Evolutionary conservation across 2,329 filamentous ascomycete genomes (phyloP).

Genomic region (Didymosphaeria variabile): DNA sequence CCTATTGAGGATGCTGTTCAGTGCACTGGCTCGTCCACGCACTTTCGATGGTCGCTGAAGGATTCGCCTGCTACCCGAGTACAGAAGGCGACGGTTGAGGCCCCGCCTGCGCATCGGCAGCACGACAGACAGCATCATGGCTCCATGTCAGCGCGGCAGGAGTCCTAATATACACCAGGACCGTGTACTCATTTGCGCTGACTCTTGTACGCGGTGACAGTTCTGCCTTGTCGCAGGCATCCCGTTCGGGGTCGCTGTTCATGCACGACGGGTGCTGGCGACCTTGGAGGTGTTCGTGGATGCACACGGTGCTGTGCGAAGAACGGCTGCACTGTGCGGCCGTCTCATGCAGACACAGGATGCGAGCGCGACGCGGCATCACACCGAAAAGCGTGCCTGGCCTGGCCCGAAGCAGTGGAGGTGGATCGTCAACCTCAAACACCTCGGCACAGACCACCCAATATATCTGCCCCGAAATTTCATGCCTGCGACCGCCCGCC

Average conservation of each 20-base stretch:
- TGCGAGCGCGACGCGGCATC: background rate
- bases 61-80: background rate
- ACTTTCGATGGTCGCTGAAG: background rate
- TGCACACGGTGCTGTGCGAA: background rate
- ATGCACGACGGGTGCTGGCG: background rate
- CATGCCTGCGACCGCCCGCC: background rate
- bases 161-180: background rate
- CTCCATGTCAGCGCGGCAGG: background rate
- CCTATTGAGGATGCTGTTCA: background rate
- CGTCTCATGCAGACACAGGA: background rate
- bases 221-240: background rate
- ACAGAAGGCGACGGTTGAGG: background rate
- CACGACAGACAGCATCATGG: background rate
- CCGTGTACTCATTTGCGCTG: constrained; percentile 3
- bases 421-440: constrained; percentile 8
- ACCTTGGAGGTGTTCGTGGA: too few species aligned
- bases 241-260: background rate
- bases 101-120: background rate
- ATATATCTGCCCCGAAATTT: constrained; percentile 1
- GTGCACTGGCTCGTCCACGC: background rate
- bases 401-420: constrained; percentile 1
- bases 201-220: background rate
- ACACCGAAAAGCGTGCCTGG: constrained; percentile 1
- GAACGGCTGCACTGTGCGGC: background rate
- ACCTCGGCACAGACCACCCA: background rate